These are phyloP conservation scores for Backusella mclennaniae DNA, from an alignment of 192 early-diverging fungal species.

Conservation along the genomic window DNA sequence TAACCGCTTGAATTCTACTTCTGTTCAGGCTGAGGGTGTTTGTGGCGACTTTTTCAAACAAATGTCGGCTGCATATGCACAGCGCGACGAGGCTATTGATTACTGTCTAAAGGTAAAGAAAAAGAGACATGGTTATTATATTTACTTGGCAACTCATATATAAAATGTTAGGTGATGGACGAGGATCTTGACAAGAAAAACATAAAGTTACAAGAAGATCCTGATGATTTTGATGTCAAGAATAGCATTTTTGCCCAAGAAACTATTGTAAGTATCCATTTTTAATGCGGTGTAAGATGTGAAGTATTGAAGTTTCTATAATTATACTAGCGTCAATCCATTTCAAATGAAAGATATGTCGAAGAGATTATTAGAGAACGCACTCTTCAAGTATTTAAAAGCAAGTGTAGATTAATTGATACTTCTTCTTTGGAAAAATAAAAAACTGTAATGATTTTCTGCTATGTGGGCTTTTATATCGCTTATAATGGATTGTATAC, in stretches of 20 bases:
- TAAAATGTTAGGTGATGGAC: conserved; percentile 38
- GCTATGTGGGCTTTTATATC: background rate
- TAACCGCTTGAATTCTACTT: conserved; percentile 70
- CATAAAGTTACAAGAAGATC: conserved; percentile 52
- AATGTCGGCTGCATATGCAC: conserved; percentile 61
- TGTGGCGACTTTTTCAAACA: conserved; percentile 66
- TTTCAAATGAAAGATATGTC: conserved; percentile 64
- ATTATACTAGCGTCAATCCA: conserved; percentile 57
- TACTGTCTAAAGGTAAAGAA: conserved; percentile 59
- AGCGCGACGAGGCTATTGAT: conserved; percentile 64
- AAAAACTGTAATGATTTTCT: background rate
- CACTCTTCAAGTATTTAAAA: conserved; percentile 64
- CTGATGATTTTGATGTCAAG: conserved; percentile 52
- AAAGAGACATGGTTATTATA: background rate
- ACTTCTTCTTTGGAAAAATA: conserved; percentile 16
- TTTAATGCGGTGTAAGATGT: background rate
- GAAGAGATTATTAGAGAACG: conserved; percentile 73
- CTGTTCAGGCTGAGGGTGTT: conserved; percentile 58
- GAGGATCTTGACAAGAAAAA: conserved; percentile 42
- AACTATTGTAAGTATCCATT: conserved; percentile 49
- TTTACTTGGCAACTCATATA: background rate
- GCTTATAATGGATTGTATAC: too few species aligned
- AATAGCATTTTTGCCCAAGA: conserved; percentile 52
- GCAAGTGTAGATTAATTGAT: conserved; percentile 64
- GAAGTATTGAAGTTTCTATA: background rate